Evolutionary conservation across 306 rosid species (phyloP), one percentile per base, ranked within the genome.

Genomic region (Rosa multiflora): DNA sequence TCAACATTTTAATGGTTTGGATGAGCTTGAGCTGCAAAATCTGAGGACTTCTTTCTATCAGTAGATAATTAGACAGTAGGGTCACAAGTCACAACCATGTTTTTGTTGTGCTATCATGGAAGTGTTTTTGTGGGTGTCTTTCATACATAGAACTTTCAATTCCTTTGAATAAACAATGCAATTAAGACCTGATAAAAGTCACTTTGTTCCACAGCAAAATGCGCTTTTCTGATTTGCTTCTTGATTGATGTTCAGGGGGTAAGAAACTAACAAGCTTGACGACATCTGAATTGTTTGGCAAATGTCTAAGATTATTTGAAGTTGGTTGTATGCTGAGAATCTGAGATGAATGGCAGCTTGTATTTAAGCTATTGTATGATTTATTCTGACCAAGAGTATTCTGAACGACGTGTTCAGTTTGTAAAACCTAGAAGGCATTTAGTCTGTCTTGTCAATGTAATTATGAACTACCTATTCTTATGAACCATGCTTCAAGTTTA

Each of bases 181-280:
- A 39, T 39, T 3, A 18, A 17, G 71, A 39, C 26, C 13, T 66
- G 43, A 35, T 7, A 66, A 66, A 66, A 32, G 20, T 64, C n/a
- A 42, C 5, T 40, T 40, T 14, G 17, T 67, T 62, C 40, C 15
- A 10, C 67, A 2, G 5, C 26, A 59, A 21, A 5, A 58, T 58
- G 35, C 35, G 10, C 23, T 21, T 52, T 83, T 79, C 73, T 81
- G 39, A 83, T 83, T 69, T 78, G 72, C 67, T 79, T 87, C 26
- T 63, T 85, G 70, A 69, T 68, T 86, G 68, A 42, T 80, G 83
- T 85, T 67, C 91, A 92, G 97, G 92, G 89, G 52, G 90, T 90
- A 51, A 84, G 93, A 69, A 85, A 89, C 83, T 86, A 81, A 78
- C 86, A 71, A 84, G 61, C 86, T 35, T 29, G 85, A 74, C 78